Evolutionary conservation across 1,139 yeast genomes (phyloP).

Genomic region (Blastobotrys raffinosifermentans): DNA sequence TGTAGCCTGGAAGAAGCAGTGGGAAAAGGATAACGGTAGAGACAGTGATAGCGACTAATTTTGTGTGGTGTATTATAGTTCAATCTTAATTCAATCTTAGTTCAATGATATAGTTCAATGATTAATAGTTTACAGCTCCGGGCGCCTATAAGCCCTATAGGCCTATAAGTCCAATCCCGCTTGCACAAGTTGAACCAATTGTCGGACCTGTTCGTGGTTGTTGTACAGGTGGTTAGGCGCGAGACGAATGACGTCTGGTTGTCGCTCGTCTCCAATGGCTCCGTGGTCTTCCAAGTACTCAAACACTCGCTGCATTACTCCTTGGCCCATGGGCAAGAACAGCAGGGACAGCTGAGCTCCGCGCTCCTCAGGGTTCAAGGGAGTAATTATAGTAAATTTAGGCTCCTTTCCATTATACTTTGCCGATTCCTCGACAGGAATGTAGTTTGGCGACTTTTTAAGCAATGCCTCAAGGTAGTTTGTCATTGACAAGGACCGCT

Average conservation of each 20-base stretch:
- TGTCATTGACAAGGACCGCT: constrained; percentile 56
- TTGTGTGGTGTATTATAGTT: neutral
- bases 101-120: neutral
- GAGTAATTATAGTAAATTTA: constrained; percentile 70
- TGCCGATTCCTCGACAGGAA: constrained; percentile 28
- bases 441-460: constrained; percentile 36
- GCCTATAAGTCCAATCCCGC: constrained; percentile 38
- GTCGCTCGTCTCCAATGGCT: constrained; percentile 78
- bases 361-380: constrained; percentile 48
- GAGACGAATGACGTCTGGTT: constrained; percentile 79
- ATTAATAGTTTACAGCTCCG: constrained; percentile 5
- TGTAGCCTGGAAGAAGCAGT: constrained; percentile 62
- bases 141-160: no score
- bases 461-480: constrained; percentile 48
- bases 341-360: constrained; percentile 79
- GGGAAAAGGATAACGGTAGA: constrained; percentile 40
- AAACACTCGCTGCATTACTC: constrained; percentile 61
- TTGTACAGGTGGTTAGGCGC: constrained; percentile 86
- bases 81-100: neutral
- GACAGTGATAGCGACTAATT: neutral
- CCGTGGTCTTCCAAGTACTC: constrained; percentile 43
- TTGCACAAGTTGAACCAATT: constrained; percentile 44
- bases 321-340: constrained; percentile 49
- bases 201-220: constrained; percentile 57
- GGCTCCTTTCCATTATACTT: constrained; percentile 25